Percentiles rank a stretch among this genome's conserved stretches.
Conservation (phyloP, 345 rosid genomes). For the Raphanus raphanistrum region DNA sequence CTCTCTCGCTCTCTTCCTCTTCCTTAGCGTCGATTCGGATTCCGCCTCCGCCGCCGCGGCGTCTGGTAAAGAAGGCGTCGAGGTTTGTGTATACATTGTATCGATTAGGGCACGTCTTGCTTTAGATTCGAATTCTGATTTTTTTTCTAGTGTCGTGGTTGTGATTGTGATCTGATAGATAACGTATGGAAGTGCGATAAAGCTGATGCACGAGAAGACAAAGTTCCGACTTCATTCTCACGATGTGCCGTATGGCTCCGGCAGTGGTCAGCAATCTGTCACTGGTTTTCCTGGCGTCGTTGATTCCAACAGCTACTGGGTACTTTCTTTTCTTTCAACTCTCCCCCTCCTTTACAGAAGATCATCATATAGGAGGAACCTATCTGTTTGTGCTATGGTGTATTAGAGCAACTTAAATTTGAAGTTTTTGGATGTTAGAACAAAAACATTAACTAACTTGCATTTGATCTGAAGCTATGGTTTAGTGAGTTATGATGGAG, state of each 20-base stretch:
- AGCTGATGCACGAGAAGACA: constrained; percentile 94
- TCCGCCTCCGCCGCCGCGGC: constrained; percentile 62
- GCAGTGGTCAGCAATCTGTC: constrained; percentile 99
- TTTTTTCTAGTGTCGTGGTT: not conserved
- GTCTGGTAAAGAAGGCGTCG: constrained; percentile 61
- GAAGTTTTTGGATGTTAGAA: not conserved
- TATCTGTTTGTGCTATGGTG: not conserved
- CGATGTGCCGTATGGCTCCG: constrained; percentile 98
- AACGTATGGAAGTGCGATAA: constrained; percentile 80
- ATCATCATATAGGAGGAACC: not conserved
- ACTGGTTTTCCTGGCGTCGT: constrained; percentile 83
- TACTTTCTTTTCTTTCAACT: constrained; percentile 35
- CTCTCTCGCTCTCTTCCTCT: constrained; percentile 65
- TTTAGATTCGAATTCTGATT: not conserved
- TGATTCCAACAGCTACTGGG: constrained; percentile 98
- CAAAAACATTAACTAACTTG: not conserved
- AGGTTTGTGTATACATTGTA: constrained; percentile 47
- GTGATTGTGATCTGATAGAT: constrained; percentile 45
- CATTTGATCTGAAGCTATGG: not conserved
- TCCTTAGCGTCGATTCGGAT: constrained; percentile 62
- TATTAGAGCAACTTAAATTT: not conserved
- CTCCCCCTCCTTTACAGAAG: not conserved
- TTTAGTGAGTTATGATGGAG: constrained; percentile 4
- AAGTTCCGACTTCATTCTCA: constrained; percentile 86
- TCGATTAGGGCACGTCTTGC: not conserved